A percentile compares a stretch with the other conserved stretches of the same genome.
Evolutionary conservation across 2,329 filamentous ascomycete genomes (phyloP).

Genomic region (Pleochaeta shiraiana): DNA sequence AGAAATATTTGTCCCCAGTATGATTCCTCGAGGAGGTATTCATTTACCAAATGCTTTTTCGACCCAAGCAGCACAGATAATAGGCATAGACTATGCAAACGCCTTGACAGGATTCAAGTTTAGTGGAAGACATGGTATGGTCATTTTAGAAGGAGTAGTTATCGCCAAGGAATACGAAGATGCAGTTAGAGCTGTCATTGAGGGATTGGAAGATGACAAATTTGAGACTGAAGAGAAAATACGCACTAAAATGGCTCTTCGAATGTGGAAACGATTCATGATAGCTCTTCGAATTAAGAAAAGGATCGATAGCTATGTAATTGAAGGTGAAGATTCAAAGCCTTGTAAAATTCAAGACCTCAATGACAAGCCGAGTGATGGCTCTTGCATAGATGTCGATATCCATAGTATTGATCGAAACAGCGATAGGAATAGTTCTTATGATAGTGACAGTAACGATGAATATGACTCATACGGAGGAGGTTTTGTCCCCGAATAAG

Average conservation of each 20-base stretch:
- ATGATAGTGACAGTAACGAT: too few relatives aligned
- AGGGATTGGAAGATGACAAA: conserved; percentile 42
- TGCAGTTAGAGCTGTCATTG: conserved; percentile 47
- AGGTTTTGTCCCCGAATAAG: too few relatives aligned
- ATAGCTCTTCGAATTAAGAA: conserved; percentile 38
- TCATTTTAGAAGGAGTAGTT: conserved; percentile 57
- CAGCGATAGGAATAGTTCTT: too few relatives aligned
- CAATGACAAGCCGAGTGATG: too few relatives aligned
- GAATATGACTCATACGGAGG: too few relatives aligned
- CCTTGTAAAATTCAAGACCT: too few relatives aligned
- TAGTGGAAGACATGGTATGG: conserved; percentile 65
- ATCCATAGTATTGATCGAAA: too few relatives aligned
- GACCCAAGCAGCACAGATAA: conserved; percentile 45
- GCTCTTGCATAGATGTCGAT: too few relatives aligned
- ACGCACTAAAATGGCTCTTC: conserved; percentile 36
- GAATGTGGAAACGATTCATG: conserved; percentile 55
- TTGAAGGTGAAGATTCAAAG: conserved; percentile 27
- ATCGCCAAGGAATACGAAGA: conserved; percentile 50
- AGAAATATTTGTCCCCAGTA: conserved; percentile 76
- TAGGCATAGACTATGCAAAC: conserved; percentile 71
- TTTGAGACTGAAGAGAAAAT: conserved; percentile 40
- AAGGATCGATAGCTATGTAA: conserved; percentile 20
- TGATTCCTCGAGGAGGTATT: conserved; percentile 65
- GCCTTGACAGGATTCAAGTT: conserved; percentile 85
- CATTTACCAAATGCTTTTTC: conserved; percentile 48